A percentile compares a stretch with the other conserved stretches of the same genome.
phyloP scores from a whole-genome alignment of 768 basidiomycete species.

The Kwoniella sp. region DNA sequence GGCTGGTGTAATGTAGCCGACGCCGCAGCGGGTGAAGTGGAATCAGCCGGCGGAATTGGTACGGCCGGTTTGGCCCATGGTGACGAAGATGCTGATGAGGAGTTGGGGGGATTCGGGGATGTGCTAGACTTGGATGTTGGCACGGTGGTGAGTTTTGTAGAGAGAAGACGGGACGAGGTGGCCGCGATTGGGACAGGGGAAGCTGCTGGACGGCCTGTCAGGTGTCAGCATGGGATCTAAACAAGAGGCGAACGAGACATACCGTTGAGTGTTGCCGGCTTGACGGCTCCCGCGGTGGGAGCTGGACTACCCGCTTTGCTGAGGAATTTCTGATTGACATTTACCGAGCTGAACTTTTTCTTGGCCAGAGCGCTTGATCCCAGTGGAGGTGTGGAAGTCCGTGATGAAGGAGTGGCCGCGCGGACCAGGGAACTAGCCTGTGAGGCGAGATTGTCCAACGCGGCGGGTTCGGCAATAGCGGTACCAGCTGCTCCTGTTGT shows the following conservation, averaged over 20 bases:
- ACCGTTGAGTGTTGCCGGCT: conserved; percentile 26
- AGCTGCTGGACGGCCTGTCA: conserved; percentile 41
- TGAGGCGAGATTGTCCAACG: conserved; percentile 3
- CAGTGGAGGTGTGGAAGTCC: conserved; percentile 40
- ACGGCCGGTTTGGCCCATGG: conserved; percentile 62
- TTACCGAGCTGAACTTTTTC: conserved; percentile 83
- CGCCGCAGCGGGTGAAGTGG: not conserved
- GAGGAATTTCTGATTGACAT: conserved; percentile 94
- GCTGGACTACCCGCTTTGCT: conserved; percentile 71
- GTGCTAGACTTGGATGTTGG: conserved; percentile 51
- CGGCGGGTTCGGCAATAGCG: conserved; percentile 5
- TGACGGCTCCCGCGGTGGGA: conserved; percentile 21
- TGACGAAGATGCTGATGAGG: conserved; percentile 63
- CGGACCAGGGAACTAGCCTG: conserved; percentile 12
- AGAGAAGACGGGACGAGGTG: conserved; percentile 68
- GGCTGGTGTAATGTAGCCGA: conserved; percentile 24
- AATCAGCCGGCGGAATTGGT: not conserved
- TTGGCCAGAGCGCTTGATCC: conserved; percentile 32
- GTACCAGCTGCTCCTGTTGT: no score
- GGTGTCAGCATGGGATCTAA: conserved; percentile 2
- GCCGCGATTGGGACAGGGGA: conserved; percentile 31
- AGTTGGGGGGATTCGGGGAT: conserved; percentile 49
- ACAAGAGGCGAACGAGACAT: not conserved
- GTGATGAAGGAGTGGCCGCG: conserved; percentile 30
- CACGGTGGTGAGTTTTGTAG: conserved; percentile 68